Evolutionary conservation across 257 asterid species (phyloP), one percentile per base, ranked within the genome.

Genomic region (Craterostigma plantagineum): DNA sequence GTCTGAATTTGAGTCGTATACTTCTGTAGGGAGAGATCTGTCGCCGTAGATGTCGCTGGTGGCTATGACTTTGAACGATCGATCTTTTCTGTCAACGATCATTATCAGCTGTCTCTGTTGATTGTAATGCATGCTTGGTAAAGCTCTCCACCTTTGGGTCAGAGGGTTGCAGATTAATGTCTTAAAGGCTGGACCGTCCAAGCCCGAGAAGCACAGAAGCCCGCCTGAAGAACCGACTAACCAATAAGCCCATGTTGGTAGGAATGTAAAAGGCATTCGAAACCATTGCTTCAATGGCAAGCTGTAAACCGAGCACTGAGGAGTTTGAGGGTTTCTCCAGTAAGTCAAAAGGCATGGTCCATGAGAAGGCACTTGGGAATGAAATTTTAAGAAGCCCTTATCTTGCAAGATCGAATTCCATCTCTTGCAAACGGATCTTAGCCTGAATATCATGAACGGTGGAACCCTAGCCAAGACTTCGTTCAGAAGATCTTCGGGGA

Each of bases 191-290:
- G 62, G 48, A 1, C 92, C 91, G 54, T 90, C 99, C 35, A 83
- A 49, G 4, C 99, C 99, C 0, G 99, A 76, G 60, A 90, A 83
- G 50, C 99, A 90, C 11, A 83, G 83, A 17, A 90, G 86, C 10
- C 99, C 99, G 4, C 94, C 91, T 0, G 99, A 90, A 43, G 99
- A 90, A 50, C 99, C 99, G n/a, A 90, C 95, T 64, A 90, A 38
- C 95, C 95, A 82, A 56, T 70, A 79, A 10, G 95, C 92, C 99
- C 99, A 90, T 8, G 51, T 77, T 0, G 99, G 99, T 27, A 90
- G 72, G 62, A 90, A 90, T 0, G 71, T 68, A 49, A 90, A 90
- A 0, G 95, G 99, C 45, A 90, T 75, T 50, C 92, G 71, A 60
- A 83, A 90, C 95, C 95, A 83, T 54, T 90, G 99, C 61, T 83